Percentiles rank a stretch among this genome's conserved stretches.
phyloP scores from a whole-genome alignment of 108 stramenopile genomes.

The Tribonema minus region DNA sequence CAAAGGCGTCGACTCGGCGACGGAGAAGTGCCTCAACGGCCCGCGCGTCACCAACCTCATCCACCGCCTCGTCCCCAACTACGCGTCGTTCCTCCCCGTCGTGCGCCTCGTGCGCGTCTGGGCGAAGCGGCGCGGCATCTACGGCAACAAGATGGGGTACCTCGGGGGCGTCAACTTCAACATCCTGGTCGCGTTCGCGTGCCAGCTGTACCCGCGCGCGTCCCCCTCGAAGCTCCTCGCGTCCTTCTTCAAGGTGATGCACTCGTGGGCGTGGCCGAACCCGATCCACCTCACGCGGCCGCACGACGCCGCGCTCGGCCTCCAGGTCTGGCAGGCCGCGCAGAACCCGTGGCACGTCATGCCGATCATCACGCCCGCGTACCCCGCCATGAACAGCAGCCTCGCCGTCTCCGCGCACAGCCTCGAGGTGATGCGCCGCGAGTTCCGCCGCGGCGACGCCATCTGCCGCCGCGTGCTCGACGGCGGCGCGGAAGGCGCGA shows the following conservation, averaged over 20 bases:
- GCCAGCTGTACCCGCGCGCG: slow-evolving; percentile 76
- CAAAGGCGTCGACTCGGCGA: slow-evolving; percentile 79
- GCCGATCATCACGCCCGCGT: slow-evolving; percentile 94
- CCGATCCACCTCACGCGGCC: slow-evolving; percentile 55
- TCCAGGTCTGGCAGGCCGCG: slow-evolving; percentile 33
- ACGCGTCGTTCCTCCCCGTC: slow-evolving; percentile 69
- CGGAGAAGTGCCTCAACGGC: slow-evolving; percentile 82
- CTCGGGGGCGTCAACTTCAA: slow-evolving; percentile 93
- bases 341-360: slow-evolving; percentile 44
- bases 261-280: slow-evolving; percentile 75
- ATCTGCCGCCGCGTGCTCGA: too few relatives aligned
- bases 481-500: too few relatives aligned
- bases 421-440: too few relatives aligned
- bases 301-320: slow-evolving; percentile 14
- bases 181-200: slow-evolving; percentile 81
- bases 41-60: slow-evolving; percentile 88
- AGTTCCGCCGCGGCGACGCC: too few relatives aligned
- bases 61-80: slow-evolving; percentile 71
- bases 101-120: slow-evolving; percentile 58
- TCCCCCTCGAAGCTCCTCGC: slow-evolving; percentile 60
- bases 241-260: slow-evolving; percentile 71
- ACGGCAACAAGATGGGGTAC: slow-evolving; percentile 90
- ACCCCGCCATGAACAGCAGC: slow-evolving; percentile 88
- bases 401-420: slow-evolving; percentile 31
- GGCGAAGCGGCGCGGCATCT: slow-evolving; percentile 76